phyloP scores from a whole-genome alignment of 495 filamentous ascomycete genomes.

The Neurospora pannonica region DNA sequence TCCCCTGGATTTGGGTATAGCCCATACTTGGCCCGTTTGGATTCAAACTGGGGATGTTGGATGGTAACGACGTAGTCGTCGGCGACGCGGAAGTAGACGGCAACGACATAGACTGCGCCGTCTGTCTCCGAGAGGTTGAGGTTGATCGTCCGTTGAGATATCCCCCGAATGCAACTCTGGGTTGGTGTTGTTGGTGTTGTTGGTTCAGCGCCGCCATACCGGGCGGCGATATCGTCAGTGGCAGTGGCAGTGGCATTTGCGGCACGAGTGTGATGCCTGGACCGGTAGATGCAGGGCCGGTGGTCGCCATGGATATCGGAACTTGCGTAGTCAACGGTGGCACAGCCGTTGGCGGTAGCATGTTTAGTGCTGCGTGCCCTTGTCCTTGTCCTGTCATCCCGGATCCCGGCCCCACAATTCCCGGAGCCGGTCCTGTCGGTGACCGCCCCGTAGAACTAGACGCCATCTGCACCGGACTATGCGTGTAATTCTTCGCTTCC shows the following conservation, averaged over 20 bases:
- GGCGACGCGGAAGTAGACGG: background rate
- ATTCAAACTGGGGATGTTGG: background rate
- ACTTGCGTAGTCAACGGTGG: background rate
- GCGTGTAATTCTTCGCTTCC: background rate
- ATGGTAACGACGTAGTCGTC: background rate
- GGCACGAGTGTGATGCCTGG: background rate
- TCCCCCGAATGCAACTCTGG: background rate
- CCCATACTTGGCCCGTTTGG: background rate
- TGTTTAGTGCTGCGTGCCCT: background rate
- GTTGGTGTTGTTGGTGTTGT: background rate
- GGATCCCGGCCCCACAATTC: background rate
- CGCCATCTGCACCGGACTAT: background rate
- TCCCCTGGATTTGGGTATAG: background rate
- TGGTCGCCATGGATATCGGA: background rate
- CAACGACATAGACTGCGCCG: background rate
- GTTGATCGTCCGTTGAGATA: background rate
- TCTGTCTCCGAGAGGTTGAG: background rate
- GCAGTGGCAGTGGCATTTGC: background rate
- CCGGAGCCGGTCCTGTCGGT: background rate
- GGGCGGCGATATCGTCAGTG: background rate
- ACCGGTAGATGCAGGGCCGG: background rate
- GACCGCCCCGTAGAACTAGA: background rate
- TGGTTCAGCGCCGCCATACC: no score
- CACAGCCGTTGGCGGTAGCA: background rate
- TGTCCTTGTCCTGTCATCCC: background rate